Conservation (phyloP, 225 moss, liverwort and hornwort genomes). For the Rhytidiadelphus loreus region DNA sequence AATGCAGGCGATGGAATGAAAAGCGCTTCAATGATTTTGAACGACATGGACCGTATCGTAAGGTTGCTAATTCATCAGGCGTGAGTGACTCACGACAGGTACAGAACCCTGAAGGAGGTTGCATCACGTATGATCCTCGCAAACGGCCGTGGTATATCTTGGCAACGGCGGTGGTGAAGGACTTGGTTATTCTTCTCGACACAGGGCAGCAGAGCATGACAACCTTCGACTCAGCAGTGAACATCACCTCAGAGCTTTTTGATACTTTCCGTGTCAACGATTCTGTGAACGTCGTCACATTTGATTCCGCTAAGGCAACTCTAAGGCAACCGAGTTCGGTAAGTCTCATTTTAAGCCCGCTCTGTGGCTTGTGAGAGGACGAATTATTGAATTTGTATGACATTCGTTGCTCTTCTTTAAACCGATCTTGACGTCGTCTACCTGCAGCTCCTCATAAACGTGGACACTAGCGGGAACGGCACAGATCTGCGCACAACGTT, state of each 20-base stretch:
- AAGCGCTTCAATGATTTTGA: neutral
- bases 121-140: conserved; percentile 31
- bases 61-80: neutral
- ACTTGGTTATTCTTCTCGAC: conserved; percentile 37
- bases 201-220: conserved; percentile 7
- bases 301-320: conserved; percentile 10
- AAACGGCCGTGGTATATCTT: conserved; percentile 43
- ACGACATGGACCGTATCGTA: neutral
- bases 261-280: conserved; percentile 19
- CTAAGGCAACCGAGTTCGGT: conserved; percentile 5
- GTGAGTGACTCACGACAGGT: conserved; percentile 2
- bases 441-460: conserved; percentile 5
- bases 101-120: conserved; percentile 11
- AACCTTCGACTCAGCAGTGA: neutral
- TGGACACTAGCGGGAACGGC: neutral
- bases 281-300: conserved; percentile 17
- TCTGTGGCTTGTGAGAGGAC: neutral
- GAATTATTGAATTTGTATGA: neutral
- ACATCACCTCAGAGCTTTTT: conserved; percentile 15
- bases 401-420: neutral
- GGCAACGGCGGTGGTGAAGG: conserved; percentile 46
- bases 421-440: neutral
- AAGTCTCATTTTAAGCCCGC: neutral
- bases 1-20: neutral
- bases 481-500: neutral